Percentiles rank a stretch among this genome's conserved stretches.
Evolutionary conservation across 768 basidiomycete genomes (phyloP).

Genomic region (Tephrocybe rancida): DNA sequence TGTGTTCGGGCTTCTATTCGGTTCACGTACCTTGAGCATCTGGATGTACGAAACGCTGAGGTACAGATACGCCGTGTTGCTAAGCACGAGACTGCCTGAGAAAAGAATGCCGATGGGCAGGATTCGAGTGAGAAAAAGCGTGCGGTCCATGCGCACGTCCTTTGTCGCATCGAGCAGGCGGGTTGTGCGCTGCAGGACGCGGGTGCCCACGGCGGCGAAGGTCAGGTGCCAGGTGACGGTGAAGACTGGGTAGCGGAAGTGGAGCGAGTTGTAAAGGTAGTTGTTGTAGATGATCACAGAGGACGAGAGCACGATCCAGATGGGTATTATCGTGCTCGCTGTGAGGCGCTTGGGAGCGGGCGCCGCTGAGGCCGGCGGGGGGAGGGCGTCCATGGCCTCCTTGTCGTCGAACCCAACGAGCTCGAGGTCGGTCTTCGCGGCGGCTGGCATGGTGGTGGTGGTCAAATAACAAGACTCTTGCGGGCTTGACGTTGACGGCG

Average conservation of each 20-base stretch:
- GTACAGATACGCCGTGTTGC: slow-evolving; percentile 92
- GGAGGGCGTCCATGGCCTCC: slow-evolving; percentile 4
- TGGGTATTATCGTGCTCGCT: slow-evolving; percentile 75
- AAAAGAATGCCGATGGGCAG: slow-evolving; percentile 94
- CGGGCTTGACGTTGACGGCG: background rate
- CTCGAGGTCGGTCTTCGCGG: slow-evolving; percentile 11
- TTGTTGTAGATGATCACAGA: slow-evolving; percentile 97
- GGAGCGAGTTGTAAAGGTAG: slow-evolving; percentile 77
- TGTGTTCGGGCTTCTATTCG: background rate
- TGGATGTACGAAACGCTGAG: slow-evolving; percentile 95
- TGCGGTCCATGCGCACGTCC: slow-evolving; percentile 78
- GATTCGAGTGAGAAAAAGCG: slow-evolving; percentile 82
- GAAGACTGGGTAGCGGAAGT: slow-evolving; percentile 92
- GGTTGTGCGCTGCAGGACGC: slow-evolving; percentile 82
- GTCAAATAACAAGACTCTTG: background rate
- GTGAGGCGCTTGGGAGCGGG: slow-evolving; percentile 54
- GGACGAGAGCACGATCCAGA: slow-evolving; percentile 92
- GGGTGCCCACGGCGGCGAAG: slow-evolving; percentile 83
- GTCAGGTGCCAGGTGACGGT: slow-evolving; percentile 87
- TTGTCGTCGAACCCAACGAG: slow-evolving; percentile 8
- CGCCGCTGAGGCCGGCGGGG: slow-evolving; percentile 38
- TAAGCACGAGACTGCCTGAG: slow-evolving; percentile 86
- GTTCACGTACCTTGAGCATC: slow-evolving; percentile 70
- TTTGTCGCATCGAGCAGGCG: slow-evolving; percentile 75
- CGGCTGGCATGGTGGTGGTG: slow-evolving; percentile 11